Base-by-base conservation (phyloP, 768 basidiomycete genomes). In the Trametes gibbosa region DNA sequence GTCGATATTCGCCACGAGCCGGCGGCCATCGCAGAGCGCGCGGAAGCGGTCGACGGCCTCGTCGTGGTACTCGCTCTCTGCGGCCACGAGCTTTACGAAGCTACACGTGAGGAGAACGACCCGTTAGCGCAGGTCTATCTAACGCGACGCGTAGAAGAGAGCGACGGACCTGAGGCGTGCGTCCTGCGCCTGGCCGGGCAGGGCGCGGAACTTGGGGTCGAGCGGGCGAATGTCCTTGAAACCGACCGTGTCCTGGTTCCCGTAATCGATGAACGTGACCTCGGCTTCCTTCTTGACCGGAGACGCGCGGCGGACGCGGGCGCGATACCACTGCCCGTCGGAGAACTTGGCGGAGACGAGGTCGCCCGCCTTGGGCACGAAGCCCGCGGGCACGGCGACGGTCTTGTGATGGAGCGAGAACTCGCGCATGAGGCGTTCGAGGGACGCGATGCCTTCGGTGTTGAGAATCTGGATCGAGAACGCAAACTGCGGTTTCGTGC, bases 391-490 rank as follows among this genome's bases (percentile, higher is more conserved):
- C 17, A 81, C 71, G 3, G 81, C 73, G 14, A 86, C 80, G 42
- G 84, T 81, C 45, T 84, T 83, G 75, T 98, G 93, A 72, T 95
- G 86, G 35, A 90, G 68, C 6, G 92, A 90, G 68, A 99, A 97
- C 60, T 98, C 95, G 51, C 79, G 80, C 96, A 98, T 98, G 60
- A 99, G 79, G 70, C 91, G 89, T 68, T 97, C 96, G 58, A 99
- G 79, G 5, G 89, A 86, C 10, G 90, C 91, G 59, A 98, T 95
- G 53, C 93, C 94, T 75, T 94, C 90, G 1, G 90, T 89, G 71
- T 95, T 93, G 19, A 98, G 81, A 48, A 96, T 80, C 72, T 99
- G 96, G 10, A 99, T 89, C 9, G 95, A 96, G 75, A 99, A 98
- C 40, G 74, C 79, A 69, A 98, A 89, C 25, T 85, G 87, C 53